Percentiles rank a stretch among this genome's conserved stretches.
phyloP scores from a whole-genome alignment of 352 stramenopile genomes.

The Globisporangium nagaii region DNA sequence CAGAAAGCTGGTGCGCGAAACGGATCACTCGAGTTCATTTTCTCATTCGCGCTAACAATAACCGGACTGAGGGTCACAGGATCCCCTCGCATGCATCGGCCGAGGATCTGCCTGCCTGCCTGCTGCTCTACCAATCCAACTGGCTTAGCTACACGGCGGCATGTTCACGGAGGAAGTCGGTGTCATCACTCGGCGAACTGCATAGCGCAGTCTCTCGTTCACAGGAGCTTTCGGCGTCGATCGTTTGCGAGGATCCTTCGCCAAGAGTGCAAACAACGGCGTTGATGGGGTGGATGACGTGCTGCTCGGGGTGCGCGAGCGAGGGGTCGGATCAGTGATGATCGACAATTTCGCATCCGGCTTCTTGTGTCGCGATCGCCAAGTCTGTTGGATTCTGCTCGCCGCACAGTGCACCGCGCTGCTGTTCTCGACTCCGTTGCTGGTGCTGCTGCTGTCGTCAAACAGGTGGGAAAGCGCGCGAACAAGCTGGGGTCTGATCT shows the following conservation, averaged over 20 bases:
- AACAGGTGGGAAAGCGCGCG: neutral
- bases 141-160: constrained; percentile 8
- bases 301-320: neutral
- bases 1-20: too few species aligned
- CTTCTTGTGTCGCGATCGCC: constrained; percentile 14
- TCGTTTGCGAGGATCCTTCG: constrained; percentile 4
- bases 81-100: neutral
- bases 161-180: neutral
- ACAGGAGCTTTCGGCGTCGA: neutral
- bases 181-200: neutral
- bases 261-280: constrained; percentile 4
- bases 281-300: neutral
- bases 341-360: neutral
- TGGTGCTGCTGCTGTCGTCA: neutral
- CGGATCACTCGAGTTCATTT: too few species aligned
- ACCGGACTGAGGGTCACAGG: too few species aligned
- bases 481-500: neutral
- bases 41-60: too few species aligned
- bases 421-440: neutral
- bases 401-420: constrained; percentile 8
- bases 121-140: neutral
- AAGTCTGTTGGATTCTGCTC: constrained; percentile 22
- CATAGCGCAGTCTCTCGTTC: neutral
- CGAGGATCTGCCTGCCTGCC: neutral
- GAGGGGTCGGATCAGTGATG: neutral